Evolutionary conservation across 345 rosid species (phyloP).

Genomic region (Salix purpurea): DNA sequence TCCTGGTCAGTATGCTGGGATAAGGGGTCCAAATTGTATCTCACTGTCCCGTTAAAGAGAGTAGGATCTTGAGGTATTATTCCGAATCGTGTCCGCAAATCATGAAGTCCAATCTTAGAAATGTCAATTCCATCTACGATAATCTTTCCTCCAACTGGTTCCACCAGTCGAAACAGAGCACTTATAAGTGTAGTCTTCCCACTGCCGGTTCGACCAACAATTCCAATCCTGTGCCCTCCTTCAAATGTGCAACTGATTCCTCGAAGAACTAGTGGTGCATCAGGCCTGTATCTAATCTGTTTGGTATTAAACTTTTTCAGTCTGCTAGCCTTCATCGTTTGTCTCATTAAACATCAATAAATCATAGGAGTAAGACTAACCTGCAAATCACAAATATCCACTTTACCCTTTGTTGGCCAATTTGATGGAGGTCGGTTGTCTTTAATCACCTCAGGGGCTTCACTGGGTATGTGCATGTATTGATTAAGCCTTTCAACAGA

Average conservation of each 20-base stretch:
- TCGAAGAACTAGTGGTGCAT: conserved; percentile 64
- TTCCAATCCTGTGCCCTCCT: conserved; percentile 93
- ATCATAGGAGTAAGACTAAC: conserved; percentile 25
- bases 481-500: conserved; percentile 93
- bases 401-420: conserved; percentile 85
- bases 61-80: conserved; percentile 97
- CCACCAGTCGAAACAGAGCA: conserved; percentile 87
- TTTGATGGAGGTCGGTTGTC: conserved; percentile 64
- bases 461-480: conserved; percentile 83
- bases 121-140: conserved; percentile 81
- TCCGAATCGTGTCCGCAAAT: conserved; percentile 81
- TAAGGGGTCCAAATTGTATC: conserved; percentile 83
- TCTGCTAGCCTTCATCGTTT: too few species aligned
- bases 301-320: conserved; percentile 12
- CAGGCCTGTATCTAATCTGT: conserved; percentile 75
- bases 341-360: not conserved
- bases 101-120: conserved; percentile 71
- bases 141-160: conserved; percentile 79
- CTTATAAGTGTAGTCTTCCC: conserved; percentile 91
- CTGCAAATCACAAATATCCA: conserved; percentile 75
- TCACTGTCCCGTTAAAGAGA: conserved; percentile 84
- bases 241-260: conserved; percentile 78
- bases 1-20: conserved; percentile 67
- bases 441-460: conserved; percentile 78
- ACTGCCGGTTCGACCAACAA: conserved; percentile 92